Evolutionary conservation across 495 filamentous ascomycete genomes (phyloP).

Genomic region (Cercophora samala): DNA sequence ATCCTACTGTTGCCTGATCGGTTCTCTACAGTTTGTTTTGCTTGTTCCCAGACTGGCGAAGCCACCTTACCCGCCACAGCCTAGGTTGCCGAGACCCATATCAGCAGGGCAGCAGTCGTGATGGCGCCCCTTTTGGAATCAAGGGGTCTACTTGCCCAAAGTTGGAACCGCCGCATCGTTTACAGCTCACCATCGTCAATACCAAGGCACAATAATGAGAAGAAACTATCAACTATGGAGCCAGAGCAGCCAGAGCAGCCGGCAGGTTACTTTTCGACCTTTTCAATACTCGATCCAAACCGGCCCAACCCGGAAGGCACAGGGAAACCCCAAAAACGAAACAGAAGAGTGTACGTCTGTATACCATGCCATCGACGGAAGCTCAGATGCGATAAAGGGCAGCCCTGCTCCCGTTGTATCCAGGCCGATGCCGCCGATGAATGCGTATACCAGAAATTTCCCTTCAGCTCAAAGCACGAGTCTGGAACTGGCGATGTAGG

Average conservation of each 20-base stretch:
- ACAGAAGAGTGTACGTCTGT: constrained; percentile 31
- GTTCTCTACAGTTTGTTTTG: neutral
- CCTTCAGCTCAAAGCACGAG: constrained; percentile 15
- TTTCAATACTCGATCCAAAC: constrained; percentile 28
- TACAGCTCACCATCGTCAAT: neutral
- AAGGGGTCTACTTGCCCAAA: neutral
- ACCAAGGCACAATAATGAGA: neutral
- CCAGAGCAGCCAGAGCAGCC: constrained; percentile 24
- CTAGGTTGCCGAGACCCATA: neutral
- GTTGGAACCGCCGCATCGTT: neutral
- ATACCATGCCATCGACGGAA: constrained; percentile 32
- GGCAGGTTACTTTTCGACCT: constrained; percentile 32
- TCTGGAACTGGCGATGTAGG: constrained; percentile 11
- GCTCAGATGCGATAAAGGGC: constrained; percentile 31
- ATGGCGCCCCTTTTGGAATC: constrained; percentile 1
- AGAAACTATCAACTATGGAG: constrained; percentile 17
- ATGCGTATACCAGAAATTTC: constrained; percentile 27
- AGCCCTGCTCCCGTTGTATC: constrained; percentile 29
- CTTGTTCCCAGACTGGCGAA: neutral
- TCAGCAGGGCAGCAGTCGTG: neutral
- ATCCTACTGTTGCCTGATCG: neutral
- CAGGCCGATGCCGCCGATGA: constrained; percentile 23
- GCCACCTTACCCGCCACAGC: neutral
- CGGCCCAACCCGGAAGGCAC: constrained; percentile 21
- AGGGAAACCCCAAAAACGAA: constrained; percentile 26